A percentile compares a stretch with the other conserved stretches of the same genome.
Evolutionary conservation across 108 stramenopile genomes (phyloP).

Genomic region (Fragilariopsis cylindrus): DNA sequence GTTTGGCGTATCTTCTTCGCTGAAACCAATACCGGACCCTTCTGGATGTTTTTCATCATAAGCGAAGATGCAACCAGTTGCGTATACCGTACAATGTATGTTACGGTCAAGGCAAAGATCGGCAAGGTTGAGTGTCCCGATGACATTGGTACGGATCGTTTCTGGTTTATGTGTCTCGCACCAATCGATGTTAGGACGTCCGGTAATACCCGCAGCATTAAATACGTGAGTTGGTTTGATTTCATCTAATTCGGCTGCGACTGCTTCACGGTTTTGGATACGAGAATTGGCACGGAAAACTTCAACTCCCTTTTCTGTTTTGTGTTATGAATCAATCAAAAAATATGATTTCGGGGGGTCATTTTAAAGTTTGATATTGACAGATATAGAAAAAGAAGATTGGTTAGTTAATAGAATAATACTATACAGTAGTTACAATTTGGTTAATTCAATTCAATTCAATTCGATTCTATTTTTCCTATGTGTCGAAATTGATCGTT

Average conservation of each 20-base stretch:
- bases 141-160: slow-evolving; percentile 96
- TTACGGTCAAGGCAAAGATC: slow-evolving; percentile 82
- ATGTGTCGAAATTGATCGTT: too few species aligned
- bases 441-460: not conserved
- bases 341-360: not conserved
- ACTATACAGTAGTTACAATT: not conserved
- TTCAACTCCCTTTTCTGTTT: slow-evolving; percentile 56
- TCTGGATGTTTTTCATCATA: slow-evolving; percentile 95
- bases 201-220: slow-evolving; percentile 99
- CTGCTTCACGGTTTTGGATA: slow-evolving; percentile 90
- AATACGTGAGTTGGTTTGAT: slow-evolving; percentile 95
- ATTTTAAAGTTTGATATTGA: too few species aligned
- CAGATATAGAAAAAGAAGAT: not conserved
- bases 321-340: not conserved
- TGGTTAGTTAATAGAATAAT: not conserved
- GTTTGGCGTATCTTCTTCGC: slow-evolving; percentile 96
- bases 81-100: slow-evolving; percentile 98
- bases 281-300: slow-evolving; percentile 87
- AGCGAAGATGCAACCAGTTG: slow-evolving; percentile 99
- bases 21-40: slow-evolving; percentile 94
- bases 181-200: slow-evolving; percentile 99
- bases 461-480: too few species aligned
- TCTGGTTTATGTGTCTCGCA: slow-evolving; percentile 97
- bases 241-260: slow-evolving; percentile 88
- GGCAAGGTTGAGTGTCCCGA: slow-evolving; percentile 95